Percentiles rank a stretch among this genome's conserved stretches.
phyloP scores from a whole-genome alignment of 2,329 filamentous ascomycete species.

The Diplodia sapinea region DNA sequence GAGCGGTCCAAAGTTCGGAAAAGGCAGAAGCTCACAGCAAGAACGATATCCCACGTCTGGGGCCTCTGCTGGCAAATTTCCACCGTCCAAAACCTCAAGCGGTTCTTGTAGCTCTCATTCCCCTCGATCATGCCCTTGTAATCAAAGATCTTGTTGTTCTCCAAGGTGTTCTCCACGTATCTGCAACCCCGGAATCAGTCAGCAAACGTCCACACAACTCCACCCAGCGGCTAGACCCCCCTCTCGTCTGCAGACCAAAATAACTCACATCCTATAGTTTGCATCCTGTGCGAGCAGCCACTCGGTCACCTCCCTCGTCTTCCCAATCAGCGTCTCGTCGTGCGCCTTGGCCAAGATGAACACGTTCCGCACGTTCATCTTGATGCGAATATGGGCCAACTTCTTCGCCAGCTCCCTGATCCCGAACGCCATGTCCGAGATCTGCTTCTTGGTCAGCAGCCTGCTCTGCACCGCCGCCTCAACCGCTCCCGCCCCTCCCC shows the following conservation, averaged over 20 bases:
- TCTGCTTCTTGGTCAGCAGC: slow-evolving; percentile 91
- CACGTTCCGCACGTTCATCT: slow-evolving; percentile 79
- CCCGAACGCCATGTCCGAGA: slow-evolving; percentile 96
- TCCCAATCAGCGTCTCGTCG: slow-evolving; percentile 76
- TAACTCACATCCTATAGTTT: slow-evolving; percentile 72
- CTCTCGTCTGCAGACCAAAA: not conserved
- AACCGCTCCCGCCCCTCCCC: not conserved
- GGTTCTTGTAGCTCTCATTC: slow-evolving; percentile 58
- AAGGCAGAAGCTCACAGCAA: slow-evolving; percentile 63
- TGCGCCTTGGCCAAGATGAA: slow-evolving; percentile 93
- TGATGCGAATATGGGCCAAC: slow-evolving; percentile 80
- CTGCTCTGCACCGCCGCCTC: slow-evolving; percentile 63
- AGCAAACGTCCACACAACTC: not conserved
- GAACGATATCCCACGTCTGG: slow-evolving; percentile 90
- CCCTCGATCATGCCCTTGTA: slow-evolving; percentile 70
- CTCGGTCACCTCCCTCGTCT: slow-evolving; percentile 75
- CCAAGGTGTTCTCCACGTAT: slow-evolving; percentile 77
- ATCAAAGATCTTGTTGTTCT: slow-evolving; percentile 75
- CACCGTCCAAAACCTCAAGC: slow-evolving; percentile 83
- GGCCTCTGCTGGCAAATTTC: slow-evolving; percentile 77
- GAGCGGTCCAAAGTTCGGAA: not conserved
- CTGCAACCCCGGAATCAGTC: slow-evolving; percentile 36
- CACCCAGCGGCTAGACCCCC: no score
- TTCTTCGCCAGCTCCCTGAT: slow-evolving; percentile 89
- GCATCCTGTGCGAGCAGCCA: slow-evolving; percentile 81